phyloP scores from a whole-genome alignment of 495 filamentous ascomycete species.

The Neurospora sp. region DNA sequence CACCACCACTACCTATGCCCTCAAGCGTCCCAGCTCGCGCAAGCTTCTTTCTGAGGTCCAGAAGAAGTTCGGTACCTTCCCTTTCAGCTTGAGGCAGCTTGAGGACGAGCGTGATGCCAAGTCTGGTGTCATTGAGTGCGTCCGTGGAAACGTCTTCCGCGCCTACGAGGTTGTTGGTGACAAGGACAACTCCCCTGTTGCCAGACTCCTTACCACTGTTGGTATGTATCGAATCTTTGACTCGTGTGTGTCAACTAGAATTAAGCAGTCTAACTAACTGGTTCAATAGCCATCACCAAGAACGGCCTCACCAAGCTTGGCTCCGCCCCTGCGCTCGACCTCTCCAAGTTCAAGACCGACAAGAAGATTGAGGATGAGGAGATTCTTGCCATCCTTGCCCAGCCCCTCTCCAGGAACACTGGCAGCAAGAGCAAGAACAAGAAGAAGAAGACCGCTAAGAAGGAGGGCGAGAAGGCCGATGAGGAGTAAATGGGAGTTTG shows the following conservation, averaged over 20 bases:
- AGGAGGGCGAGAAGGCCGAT: constrained; percentile 44
- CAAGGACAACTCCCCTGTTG: constrained; percentile 74
- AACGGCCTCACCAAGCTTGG: constrained; percentile 83
- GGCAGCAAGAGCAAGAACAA: constrained; percentile 88
- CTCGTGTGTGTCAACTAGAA: neutral
- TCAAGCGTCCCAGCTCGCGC: constrained; percentile 87
- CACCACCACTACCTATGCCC: constrained; percentile 76
- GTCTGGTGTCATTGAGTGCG: constrained; percentile 91
- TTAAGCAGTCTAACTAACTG: constrained; percentile 8
- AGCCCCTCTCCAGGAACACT: constrained; percentile 65
- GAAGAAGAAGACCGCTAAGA: constrained; percentile 62
- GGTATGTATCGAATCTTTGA: constrained; percentile 48
- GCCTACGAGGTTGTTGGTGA: constrained; percentile 94
- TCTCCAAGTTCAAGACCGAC: constrained; percentile 76
- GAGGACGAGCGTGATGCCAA: constrained; percentile 95
- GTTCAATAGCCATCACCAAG: constrained; percentile 81
- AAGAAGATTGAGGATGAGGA: constrained; percentile 98
- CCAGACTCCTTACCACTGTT: constrained; percentile 78
- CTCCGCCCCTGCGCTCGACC: constrained; percentile 58
- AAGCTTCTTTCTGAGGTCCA: constrained; percentile 85
- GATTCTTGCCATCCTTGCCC: constrained; percentile 84
- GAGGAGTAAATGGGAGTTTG: constrained; percentile 6
- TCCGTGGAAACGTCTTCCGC: constrained; percentile 78
- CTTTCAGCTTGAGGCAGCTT: constrained; percentile 93
- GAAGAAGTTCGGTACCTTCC: constrained; percentile 95